Percentiles rank a stretch among this genome's conserved stretches.
Conservation (phyloP, 495 filamentous ascomycete genomes). For the Trichocladium antarcticum region DNA sequence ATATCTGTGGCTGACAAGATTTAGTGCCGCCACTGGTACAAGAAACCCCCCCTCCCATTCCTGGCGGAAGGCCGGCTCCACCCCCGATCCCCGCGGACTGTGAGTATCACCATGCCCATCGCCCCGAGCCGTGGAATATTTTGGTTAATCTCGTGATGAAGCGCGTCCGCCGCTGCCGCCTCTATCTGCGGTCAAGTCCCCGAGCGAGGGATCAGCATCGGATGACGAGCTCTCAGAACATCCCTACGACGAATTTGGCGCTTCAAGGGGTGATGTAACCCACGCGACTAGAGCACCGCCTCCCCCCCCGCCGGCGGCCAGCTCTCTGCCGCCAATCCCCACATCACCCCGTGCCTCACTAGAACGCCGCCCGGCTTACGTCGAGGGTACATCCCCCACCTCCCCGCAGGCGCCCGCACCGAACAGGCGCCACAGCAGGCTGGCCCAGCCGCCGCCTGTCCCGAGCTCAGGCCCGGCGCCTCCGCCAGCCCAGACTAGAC, state of each 20-base stretch:
- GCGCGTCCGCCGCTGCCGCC: conserved; percentile 47
- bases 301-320: conserved; percentile 24
- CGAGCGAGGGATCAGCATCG: conserved; percentile 73
- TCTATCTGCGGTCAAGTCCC: conserved; percentile 46
- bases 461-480: conserved; percentile 41
- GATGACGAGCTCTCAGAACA: conserved; percentile 85
- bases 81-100: conserved; percentile 59
- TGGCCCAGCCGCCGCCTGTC: conserved; percentile 38
- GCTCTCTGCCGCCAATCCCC: conserved; percentile 22
- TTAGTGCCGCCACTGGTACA: conserved; percentile 30
- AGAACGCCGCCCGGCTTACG: conserved; percentile 41
- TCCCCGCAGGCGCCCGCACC: conserved; percentile 30
- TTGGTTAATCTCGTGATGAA: conserved; percentile 35
- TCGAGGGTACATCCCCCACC: conserved; percentile 36
- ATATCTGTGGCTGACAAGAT: neutral
- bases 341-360: conserved; percentile 45
- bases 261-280: conserved; percentile 29
- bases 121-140: conserved; percentile 9
- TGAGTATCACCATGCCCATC: conserved; percentile 35
- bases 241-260: conserved; percentile 31
- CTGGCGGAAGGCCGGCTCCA: conserved; percentile 52
- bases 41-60: conserved; percentile 46
- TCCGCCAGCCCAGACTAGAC: conserved; percentile 47
- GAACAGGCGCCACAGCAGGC: conserved; percentile 44
- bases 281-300: conserved; percentile 32